Evolutionary conservation across 2,329 filamentous ascomycete species (phyloP).

Genomic region (Ophiostoma piceae): DNA sequence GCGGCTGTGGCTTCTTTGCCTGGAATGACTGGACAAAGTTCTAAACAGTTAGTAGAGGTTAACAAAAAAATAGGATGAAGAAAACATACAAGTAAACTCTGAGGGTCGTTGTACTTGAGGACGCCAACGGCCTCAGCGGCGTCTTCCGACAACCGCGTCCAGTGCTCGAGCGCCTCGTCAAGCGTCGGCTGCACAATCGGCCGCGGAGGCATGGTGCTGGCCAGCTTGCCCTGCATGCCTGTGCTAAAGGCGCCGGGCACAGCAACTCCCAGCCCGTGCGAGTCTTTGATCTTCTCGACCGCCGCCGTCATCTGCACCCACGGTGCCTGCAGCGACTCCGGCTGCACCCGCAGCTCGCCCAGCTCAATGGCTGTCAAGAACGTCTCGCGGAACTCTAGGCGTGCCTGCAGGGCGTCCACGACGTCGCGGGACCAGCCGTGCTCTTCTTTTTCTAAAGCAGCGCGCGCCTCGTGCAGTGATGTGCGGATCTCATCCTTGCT

Average conservation of each 20-base stretch:
- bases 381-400: conserved; percentile 61
- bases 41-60: conserved; percentile 37
- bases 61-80: not conserved
- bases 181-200: conserved; percentile 77
- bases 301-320: conserved; percentile 49
- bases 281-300: conserved; percentile 53
- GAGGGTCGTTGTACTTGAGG: conserved; percentile 61
- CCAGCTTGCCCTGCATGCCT: conserved; percentile 84
- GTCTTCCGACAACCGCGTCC: conserved; percentile 67
- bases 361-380: conserved; percentile 55
- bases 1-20: conserved; percentile 72
- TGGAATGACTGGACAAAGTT: conserved; percentile 71
- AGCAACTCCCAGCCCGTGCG: conserved; percentile 56
- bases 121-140: conserved; percentile 63
- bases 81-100: conserved; percentile 56
- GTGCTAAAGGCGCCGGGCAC: conserved; percentile 79
- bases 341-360: conserved; percentile 41
- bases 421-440: conserved; percentile 40
- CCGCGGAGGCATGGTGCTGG: conserved; percentile 87
- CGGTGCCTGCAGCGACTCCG: conserved; percentile 44
- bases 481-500: conserved; percentile 51
- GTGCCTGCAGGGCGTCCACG: conserved; percentile 53
- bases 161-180: conserved; percentile 63
- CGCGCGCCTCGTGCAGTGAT: conserved; percentile 51
- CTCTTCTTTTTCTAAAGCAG: conserved; percentile 43